These are phyloP conservation scores for Gentiana dahurica DNA, from an alignment of 257 asterid species.

Conservation along the genomic window DNA sequence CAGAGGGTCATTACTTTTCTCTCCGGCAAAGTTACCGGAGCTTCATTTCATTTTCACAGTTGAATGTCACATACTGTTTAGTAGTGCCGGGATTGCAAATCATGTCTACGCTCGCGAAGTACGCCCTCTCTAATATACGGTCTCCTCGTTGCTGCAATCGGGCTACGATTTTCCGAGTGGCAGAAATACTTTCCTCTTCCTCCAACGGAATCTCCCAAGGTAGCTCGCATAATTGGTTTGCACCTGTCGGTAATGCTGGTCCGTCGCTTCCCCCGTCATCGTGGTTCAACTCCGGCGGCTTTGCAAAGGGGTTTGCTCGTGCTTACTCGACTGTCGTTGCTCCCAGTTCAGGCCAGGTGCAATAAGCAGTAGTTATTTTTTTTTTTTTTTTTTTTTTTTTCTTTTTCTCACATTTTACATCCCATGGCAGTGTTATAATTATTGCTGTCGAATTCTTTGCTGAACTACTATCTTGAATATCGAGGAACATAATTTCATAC, in stretches of 20 bases:
- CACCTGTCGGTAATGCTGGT: conserved; percentile 9
- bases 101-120: conserved; percentile 14
- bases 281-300: conserved; percentile 17
- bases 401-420: no score
- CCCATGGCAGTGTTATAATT: no score
- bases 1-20: no score
- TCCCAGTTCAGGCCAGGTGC: conserved; percentile 45
- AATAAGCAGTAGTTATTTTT: background rate
- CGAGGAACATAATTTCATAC: no score
- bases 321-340: conserved; percentile 44
- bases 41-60: no score
- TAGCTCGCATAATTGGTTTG: conserved; percentile 6
- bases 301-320: conserved; percentile 17
- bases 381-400: background rate
- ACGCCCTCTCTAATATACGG: conserved; percentile 33
- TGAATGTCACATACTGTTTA: no score
- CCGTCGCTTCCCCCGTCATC: conserved; percentile 10
- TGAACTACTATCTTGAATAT: no score
- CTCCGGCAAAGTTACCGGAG: no score
- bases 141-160: conserved; percentile 19
- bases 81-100: no score
- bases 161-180: conserved; percentile 12
- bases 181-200: conserved; percentile 15
- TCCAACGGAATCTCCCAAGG: background rate
- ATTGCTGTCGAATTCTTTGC: no score